Conservation (phyloP, 129 eudicot genomes). For the Sambucus nigra region DNA sequence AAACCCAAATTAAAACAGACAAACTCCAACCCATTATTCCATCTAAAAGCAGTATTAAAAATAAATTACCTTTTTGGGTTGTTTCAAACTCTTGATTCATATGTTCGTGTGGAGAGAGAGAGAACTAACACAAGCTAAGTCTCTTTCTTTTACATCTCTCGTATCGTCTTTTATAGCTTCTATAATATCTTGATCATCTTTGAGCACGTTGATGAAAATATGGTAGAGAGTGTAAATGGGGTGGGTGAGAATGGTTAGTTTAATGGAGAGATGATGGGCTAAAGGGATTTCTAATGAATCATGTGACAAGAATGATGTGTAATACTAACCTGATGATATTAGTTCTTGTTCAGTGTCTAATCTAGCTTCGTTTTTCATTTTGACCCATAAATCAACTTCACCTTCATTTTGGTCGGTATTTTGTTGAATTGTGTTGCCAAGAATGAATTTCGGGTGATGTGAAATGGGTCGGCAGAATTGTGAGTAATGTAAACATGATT, state of each 20-base stretch:
- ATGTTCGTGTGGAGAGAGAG: too few species aligned
- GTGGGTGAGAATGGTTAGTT: constrained; percentile 11
- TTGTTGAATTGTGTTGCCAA: background rate
- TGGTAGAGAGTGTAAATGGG: constrained; percentile 29
- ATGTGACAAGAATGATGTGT: constrained; percentile 22
- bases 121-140: constrained; percentile 50
- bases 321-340: constrained; percentile 26
- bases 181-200: constrained; percentile 28
- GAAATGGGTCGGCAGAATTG: constrained; percentile 16
- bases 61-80: constrained; percentile 37
- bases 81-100: constrained; percentile 38
- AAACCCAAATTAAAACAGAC: too few species aligned
- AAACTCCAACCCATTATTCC: too few species aligned
- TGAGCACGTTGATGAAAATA: constrained; percentile 26
- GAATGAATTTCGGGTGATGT: constrained; percentile 8
- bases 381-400: constrained; percentile 22
- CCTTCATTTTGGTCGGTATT: background rate
- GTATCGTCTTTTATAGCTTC: constrained; percentile 26
- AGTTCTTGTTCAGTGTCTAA: constrained; percentile 28
- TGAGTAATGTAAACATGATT: too few species aligned
- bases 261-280: constrained; percentile 21
- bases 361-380: constrained; percentile 25
- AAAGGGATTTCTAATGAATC: constrained; percentile 24
- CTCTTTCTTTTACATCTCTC: constrained; percentile 45
- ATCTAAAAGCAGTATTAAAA: constrained; percentile 2